phyloP scores from a whole-genome alignment of 306 rosid species.

The Sicyos baderoa region DNA sequence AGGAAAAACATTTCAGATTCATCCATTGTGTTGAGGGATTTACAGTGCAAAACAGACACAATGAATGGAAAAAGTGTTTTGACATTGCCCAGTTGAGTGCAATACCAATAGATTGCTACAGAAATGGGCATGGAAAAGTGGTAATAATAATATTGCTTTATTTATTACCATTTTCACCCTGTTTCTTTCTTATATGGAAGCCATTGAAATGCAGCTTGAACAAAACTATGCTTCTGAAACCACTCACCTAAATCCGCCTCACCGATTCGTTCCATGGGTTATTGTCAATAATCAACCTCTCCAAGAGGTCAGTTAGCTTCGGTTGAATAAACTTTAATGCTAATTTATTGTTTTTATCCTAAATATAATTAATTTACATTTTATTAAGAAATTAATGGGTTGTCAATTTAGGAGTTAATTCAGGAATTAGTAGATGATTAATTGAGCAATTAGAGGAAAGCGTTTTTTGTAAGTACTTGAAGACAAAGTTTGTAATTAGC shows the following conservation, averaged over 20 bases:
- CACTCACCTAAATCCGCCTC: constrained; percentile 49
- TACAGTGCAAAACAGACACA: constrained; percentile 33
- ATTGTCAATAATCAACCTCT: constrained; percentile 61
- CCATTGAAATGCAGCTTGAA: constrained; percentile 45
- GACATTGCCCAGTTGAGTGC: constrained; percentile 43
- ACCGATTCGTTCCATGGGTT: constrained; percentile 79
- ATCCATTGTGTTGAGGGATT: constrained; percentile 57
- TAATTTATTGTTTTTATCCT: no score
- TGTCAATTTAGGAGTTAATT: no score
- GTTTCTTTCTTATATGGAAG: constrained; percentile 17
- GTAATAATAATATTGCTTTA: constrained; percentile 22
- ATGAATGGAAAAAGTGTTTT: constrained; percentile 59
- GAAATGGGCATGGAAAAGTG: constrained; percentile 49
- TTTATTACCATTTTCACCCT: not conserved
- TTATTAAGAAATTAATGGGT: no score
- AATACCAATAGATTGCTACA: constrained; percentile 55
- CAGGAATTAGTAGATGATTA: no score
- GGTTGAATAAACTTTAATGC: no score
- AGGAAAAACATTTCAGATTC: constrained; percentile 55
- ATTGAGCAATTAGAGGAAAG: no score
- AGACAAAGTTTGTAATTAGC: no score
- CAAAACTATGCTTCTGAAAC: constrained; percentile 51
- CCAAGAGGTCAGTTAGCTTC: constrained; percentile 49
- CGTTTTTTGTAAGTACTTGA: no score
- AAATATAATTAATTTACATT: no score